Percentiles rank a stretch among this genome's conserved stretches.
phyloP scores from a whole-genome alignment of 2,329 filamentous ascomycete genomes.

The Grosmannia huntii region DNA sequence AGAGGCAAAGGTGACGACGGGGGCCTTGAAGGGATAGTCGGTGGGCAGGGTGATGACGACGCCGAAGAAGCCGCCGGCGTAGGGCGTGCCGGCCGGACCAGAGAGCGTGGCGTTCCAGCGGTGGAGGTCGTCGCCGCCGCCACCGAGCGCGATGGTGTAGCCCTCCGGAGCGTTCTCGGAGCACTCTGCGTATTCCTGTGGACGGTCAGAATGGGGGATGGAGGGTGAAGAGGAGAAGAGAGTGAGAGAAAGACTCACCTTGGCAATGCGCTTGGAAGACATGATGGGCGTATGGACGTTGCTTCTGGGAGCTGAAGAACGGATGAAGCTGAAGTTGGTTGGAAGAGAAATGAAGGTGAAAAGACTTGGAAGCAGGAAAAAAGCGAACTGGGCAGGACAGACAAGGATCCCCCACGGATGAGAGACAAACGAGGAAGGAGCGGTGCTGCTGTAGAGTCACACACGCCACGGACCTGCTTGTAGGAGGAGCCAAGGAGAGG shows the following conservation, averaged over 20 bases:
- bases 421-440: background rate
- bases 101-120: constrained; percentile 36
- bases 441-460: no score
- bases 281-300: constrained; percentile 19
- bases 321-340: background rate
- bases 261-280: constrained; percentile 21
- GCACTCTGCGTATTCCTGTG: constrained; percentile 42
- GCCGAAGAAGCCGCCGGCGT: constrained; percentile 58
- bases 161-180: constrained; percentile 31
- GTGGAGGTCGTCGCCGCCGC: constrained; percentile 34
- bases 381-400: background rate
- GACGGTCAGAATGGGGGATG: background rate
- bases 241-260: constrained; percentile 6
- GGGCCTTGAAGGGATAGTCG: constrained; percentile 86
- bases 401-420: background rate
- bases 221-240: no score
- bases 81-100: constrained; percentile 32
- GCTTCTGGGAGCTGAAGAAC: background rate
- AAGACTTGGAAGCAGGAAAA: background rate
- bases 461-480: no score
- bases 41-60: constrained; percentile 59
- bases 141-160: constrained; percentile 30
- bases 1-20: constrained; percentile 65
- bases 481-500: no score
- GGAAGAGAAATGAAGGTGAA: background rate